These are phyloP conservation scores for Microascus cirrosus DNA, from an alignment of 2,329 filamentous ascomycete species.

Conservation along the genomic window DNA sequence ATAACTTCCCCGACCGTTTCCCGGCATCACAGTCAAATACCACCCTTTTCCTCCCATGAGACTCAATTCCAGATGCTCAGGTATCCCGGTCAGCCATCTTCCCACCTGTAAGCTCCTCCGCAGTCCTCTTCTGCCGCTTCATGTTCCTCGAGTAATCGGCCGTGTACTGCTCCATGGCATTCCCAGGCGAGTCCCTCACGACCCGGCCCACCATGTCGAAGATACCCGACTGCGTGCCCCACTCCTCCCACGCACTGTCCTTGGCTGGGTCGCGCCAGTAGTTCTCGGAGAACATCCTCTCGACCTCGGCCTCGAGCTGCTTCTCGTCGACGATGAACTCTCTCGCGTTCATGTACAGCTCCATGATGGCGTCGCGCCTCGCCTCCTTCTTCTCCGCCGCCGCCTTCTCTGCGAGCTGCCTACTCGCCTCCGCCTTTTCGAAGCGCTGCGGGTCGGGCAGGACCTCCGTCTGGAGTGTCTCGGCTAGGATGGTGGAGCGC, in stretches of 20 bases:
- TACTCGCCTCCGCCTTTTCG: slow-evolving; percentile 34
- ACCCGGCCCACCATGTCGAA: slow-evolving; percentile 29
- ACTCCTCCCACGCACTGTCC: slow-evolving; percentile 42
- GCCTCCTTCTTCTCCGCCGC: slow-evolving; percentile 31
- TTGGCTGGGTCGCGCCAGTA: slow-evolving; percentile 30
- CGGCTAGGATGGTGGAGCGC: slow-evolving; percentile 48
- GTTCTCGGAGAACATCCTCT: slow-evolving; percentile 62
- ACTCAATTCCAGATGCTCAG: neutral
- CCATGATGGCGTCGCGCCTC: slow-evolving; percentile 63
- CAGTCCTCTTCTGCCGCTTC: slow-evolving; percentile 41
- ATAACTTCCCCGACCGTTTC: neutral
- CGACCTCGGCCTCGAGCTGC: slow-evolving; percentile 64
- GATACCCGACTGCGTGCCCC: slow-evolving; percentile 33
- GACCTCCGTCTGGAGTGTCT: slow-evolving; percentile 37
- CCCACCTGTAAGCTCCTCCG: slow-evolving; percentile 49
- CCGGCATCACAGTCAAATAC: no score
- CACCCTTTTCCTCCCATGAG: no score
- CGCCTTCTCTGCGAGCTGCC: slow-evolving; percentile 25
- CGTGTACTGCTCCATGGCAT: slow-evolving; percentile 22
- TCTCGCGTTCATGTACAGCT: slow-evolving; percentile 80
- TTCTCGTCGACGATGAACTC: slow-evolving; percentile 76
- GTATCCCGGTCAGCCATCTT: slow-evolving; percentile 29
- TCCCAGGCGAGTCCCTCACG: slow-evolving; percentile 20
- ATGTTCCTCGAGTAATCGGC: slow-evolving; percentile 31
- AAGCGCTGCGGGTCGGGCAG: slow-evolving; percentile 53